phyloP scores from a whole-genome alignment of 2,329 filamentous ascomycete genomes.

The Fusarium chaquense region DNA sequence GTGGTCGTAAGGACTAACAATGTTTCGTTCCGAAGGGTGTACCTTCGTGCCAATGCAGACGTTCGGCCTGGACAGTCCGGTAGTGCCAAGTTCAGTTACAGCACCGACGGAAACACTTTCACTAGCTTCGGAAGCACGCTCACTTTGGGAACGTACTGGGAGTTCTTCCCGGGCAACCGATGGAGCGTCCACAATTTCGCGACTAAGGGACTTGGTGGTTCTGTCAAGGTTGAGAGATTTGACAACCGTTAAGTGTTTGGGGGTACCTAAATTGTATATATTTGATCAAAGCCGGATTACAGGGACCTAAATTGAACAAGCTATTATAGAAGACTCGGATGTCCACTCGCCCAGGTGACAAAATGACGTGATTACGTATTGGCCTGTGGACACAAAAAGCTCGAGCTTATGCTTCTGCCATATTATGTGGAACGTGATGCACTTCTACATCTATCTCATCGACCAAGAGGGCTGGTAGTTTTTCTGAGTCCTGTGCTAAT shows the following conservation, averaged over 20 bases:
- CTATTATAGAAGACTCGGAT: neutral
- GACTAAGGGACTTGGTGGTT: neutral
- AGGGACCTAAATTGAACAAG: neutral
- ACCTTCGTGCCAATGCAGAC: conserved; percentile 8
- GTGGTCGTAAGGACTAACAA: neutral
- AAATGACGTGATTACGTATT: too few species aligned
- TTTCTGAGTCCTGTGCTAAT: too few species aligned
- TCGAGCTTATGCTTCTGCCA: accelerated
- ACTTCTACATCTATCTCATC: neutral
- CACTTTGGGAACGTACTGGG: conserved; percentile 15
- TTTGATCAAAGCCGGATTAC: accelerated
- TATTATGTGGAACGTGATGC: neutral
- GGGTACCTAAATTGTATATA: neutral
- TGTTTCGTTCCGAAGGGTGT: conserved; percentile 13
- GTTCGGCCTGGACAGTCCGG: conserved; percentile 7
- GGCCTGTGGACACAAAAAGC: neutral
- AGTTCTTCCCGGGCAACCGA: conserved; percentile 13
- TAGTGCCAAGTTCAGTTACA: conserved; percentile 17
- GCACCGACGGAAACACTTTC: neutral
- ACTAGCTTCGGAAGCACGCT: conserved; percentile 1
- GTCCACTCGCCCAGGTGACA: accelerated
- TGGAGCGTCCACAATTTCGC: conserved; percentile 20
- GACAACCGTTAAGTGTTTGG: neutral
- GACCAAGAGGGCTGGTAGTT: too few species aligned
- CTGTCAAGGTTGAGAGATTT: conserved; percentile 5